Base-by-base conservation (phyloP, 495 filamentous ascomycete genomes). In the Penicillium cinerascens region DNA sequence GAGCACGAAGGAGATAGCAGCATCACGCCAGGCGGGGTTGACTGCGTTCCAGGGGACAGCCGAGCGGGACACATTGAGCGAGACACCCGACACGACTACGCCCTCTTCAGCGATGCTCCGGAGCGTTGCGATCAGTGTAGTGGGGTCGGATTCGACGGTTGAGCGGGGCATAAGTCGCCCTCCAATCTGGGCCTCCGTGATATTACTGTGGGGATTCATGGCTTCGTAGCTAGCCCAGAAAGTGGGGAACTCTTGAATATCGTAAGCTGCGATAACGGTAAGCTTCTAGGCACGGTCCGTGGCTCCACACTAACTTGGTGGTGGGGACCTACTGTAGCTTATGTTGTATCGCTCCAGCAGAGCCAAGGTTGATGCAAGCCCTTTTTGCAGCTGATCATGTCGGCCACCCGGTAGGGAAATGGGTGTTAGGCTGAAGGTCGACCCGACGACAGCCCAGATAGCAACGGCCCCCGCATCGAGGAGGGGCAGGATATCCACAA, bases 151-250 rank as follows among this genome's bases (percentile, higher is more conserved):
- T 1, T 67, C 55, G 21, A 78, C 68, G 0, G 76, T 61, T 15
- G 52, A 37, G 15, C 68, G 67, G 5, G 82, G 81, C 40, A 85
- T 76, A 6, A 85, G 69, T 3, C 83, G 71, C 9, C 81, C 80
- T 15, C 80, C 81, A 45, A 75, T 66, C 40, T 79, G 71, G 42
- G 68, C 67, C 21, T 70, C 71, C 35, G 72, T 71, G 44, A 77
- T 68, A 18, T 71, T 59, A 52, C 72, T 40, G 49, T 55, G 60
- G 13, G 63, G 55, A 25, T 55, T 55, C 59, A 72, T 71, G 10
- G 52, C 51, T 38, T 63, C 36, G 58, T 69, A 81, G 47, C 72
- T 69, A 18, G 72, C 61, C 40, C 67, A 67, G 53, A 69, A 79
- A 37, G 57, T 70, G 37, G 64, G 46, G 23, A 67, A 72, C 9